Evolutionary conservation across 2,329 filamentous ascomycete species (phyloP).

Genomic region (Pseudonectria foliicola): DNA sequence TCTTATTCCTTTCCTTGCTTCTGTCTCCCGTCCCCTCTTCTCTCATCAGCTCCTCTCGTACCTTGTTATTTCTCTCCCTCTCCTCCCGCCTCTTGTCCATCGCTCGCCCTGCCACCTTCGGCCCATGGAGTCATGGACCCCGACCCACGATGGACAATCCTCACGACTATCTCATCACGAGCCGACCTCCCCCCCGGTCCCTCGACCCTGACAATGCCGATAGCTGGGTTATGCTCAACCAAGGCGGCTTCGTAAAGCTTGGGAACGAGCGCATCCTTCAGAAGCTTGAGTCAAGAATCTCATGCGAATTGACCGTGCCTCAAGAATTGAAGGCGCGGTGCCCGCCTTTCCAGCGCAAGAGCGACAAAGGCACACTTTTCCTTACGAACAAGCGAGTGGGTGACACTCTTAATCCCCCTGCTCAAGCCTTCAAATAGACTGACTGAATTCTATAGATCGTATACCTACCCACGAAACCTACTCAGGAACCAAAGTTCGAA

Average conservation of each 20-base stretch:
- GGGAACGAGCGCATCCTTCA: constrained; percentile 77
- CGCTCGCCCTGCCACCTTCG: constrained; percentile 20
- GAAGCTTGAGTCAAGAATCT: constrained; percentile 72
- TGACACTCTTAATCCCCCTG: background rate
- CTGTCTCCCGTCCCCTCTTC: constrained; percentile 4
- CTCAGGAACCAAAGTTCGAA: constrained; percentile 55
- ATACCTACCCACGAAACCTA: constrained; percentile 70
- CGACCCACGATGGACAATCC: constrained; percentile 33
- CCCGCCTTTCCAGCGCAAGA: constrained; percentile 61
- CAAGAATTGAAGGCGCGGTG: constrained; percentile 54
- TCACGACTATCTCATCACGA: constrained; percentile 34
- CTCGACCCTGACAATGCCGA: constrained; percentile 47
- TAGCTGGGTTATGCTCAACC: constrained; percentile 88
- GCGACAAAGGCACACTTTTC: constrained; percentile 67
- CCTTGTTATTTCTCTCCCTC: background rate
- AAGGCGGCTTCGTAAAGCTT: constrained; percentile 73
- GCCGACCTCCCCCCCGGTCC: constrained; percentile 25
- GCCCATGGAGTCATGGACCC: constrained; percentile 29
- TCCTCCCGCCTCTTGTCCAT: constrained; percentile 13
- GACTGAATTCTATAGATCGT: constrained; percentile 54
- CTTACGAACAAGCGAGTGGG: constrained; percentile 76
- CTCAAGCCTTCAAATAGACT: background rate
- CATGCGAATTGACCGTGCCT: constrained; percentile 65
- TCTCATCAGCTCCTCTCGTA: constrained; percentile 1
- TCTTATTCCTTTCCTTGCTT: constrained; percentile 11